phyloP scores from a whole-genome alignment of 345 rosid genomes.

The Gossypium herbaceum region DNA sequence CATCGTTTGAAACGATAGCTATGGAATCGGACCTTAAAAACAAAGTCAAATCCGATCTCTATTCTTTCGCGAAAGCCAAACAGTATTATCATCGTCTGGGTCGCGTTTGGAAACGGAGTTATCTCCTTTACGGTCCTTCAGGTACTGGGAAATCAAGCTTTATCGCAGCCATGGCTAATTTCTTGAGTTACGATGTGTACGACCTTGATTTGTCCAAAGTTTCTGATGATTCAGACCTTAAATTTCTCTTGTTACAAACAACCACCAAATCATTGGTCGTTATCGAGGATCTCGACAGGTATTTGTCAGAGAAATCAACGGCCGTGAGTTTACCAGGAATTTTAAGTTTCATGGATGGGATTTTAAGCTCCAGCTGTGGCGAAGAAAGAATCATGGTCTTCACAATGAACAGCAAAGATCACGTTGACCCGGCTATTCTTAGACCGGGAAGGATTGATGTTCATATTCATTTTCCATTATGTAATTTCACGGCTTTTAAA shows the following conservation, averaged over 20 bases:
- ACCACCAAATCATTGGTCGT: conserved; percentile 48
- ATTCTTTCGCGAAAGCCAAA: conserved; percentile 56
- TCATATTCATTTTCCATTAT: conserved; percentile 75
- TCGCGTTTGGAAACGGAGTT: conserved; percentile 80
- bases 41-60: conserved; percentile 67
- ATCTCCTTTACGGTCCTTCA: conserved; percentile 64
- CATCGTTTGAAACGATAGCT: conserved; percentile 72
- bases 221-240: conserved; percentile 57
- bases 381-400: conserved; percentile 77
- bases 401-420: conserved; percentile 60
- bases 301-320: conserved; percentile 46
- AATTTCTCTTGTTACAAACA: conserved; percentile 48
- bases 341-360: conserved; percentile 71
- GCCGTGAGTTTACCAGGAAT: conserved; percentile 50
- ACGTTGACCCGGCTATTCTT: conserved; percentile 54
- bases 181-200: conserved; percentile 58
- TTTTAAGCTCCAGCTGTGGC: conserved; percentile 48
- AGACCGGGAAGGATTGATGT: conserved; percentile 89
- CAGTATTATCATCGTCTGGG: conserved; percentile 70
- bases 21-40: conserved; percentile 70
- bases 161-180: conserved; percentile 75
- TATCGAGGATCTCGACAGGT: conserved; percentile 69
- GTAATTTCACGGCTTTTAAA: conserved; percentile 78
- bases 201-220: conserved; percentile 64
- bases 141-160: conserved; percentile 86